Percentiles rank a stretch among this genome's conserved stretches.
phyloP scores from a whole-genome alignment of 2,329 filamentous ascomycete species.

The Xylaria sp. region DNA sequence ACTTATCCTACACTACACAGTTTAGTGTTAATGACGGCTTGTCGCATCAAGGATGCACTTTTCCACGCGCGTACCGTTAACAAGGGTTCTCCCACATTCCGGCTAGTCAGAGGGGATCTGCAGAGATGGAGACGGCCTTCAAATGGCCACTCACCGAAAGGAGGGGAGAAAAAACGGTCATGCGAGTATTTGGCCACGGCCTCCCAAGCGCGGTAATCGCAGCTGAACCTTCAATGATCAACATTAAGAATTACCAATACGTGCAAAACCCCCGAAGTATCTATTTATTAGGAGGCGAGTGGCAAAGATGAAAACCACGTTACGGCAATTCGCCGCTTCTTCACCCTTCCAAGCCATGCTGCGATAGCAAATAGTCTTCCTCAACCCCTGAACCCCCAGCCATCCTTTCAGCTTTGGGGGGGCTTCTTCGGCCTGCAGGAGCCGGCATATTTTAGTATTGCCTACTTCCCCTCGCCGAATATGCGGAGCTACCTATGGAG shows the following conservation, averaged over 20 bases:
- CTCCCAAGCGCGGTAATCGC: background rate
- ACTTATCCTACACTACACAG: constrained; percentile 13
- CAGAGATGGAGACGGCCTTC: constrained; percentile 33
- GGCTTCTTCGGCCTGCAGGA: constrained; percentile 27
- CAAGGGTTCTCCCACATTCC: constrained; percentile 44
- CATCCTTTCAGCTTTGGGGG: constrained; percentile 14
- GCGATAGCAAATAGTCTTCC: constrained; percentile 18
- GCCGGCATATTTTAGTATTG: constrained; percentile 30
- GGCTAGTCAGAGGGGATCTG: constrained; percentile 41
- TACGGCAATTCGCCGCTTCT: constrained; percentile 44
- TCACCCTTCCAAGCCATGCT: constrained; percentile 30
- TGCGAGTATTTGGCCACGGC: background rate
- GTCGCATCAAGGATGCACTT: constrained; percentile 45
- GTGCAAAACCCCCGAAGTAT: background rate
- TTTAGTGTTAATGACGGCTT: constrained; percentile 39
- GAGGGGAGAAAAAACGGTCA: constrained; percentile 20
- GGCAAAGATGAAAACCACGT: constrained; percentile 41
- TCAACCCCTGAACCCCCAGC: constrained; percentile 25
- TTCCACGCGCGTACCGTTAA: constrained; percentile 39
- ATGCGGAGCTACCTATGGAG: constrained; percentile 23
- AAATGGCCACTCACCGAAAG: constrained; percentile 37
- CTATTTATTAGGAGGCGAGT: constrained; percentile 16
- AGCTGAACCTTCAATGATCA: constrained; percentile 5
- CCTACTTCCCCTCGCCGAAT: constrained; percentile 16
- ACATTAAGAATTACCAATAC: background rate